These are phyloP conservation scores for Kluyveromyces sp. DNA, from an alignment of 1,139 yeast species.

Conservation along the genomic window DNA sequence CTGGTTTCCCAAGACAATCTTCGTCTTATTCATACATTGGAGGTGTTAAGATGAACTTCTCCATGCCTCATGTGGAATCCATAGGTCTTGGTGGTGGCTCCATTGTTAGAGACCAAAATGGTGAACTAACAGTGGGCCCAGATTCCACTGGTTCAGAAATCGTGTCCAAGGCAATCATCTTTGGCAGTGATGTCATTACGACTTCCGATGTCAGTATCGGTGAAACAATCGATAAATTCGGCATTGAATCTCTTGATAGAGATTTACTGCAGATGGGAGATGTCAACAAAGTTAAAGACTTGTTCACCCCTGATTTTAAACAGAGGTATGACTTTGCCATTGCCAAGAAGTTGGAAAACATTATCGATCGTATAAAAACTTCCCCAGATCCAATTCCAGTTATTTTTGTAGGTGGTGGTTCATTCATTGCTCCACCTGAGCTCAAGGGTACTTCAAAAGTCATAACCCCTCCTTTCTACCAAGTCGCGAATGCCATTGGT, in stretches of 20 bases:
- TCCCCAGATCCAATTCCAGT: constrained; percentile 38
- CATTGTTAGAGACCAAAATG: constrained; percentile 28
- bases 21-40: constrained; percentile 35
- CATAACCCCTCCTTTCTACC: constrained; percentile 34
- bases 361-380: constrained; percentile 37
- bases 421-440: constrained; percentile 33
- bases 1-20: constrained; percentile 37
- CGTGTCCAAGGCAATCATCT: constrained; percentile 27
- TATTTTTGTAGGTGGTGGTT: constrained; percentile 40
- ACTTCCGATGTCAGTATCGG: constrained; percentile 35
- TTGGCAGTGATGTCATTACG: constrained; percentile 34
- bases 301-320: constrained; percentile 13
- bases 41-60: constrained; percentile 38
- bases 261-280: constrained; percentile 20
- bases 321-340: constrained; percentile 21
- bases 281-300: constrained; percentile 14
- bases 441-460: constrained; percentile 37
- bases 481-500: constrained; percentile 41
- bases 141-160: constrained; percentile 38
- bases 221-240: constrained; percentile 8
- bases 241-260: constrained; percentile 6
- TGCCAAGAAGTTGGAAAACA: constrained; percentile 29
- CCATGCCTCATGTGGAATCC: constrained; percentile 40
- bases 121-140: constrained; percentile 33
- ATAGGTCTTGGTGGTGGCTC: constrained; percentile 42